phyloP scores from a whole-genome alignment of 2,329 filamentous ascomycete genomes.

The Cladosporium sp. region DNA sequence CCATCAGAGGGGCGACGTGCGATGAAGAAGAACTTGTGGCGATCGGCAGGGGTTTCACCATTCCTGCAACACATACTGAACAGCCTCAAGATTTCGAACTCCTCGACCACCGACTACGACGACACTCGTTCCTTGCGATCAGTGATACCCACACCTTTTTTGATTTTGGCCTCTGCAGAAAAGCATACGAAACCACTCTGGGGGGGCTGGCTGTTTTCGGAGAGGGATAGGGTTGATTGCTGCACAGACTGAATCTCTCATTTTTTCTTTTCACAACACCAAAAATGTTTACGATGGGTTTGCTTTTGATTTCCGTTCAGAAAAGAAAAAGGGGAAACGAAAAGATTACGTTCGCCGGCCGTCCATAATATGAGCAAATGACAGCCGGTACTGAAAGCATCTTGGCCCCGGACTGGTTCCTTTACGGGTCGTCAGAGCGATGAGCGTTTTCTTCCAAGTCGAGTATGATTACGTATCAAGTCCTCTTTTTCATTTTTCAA shows the following conservation, averaged over 20 bases:
- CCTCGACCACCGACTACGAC: constrained; percentile 7
- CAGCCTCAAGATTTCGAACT: constrained; percentile 1
- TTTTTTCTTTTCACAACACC: no score
- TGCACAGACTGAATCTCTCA: background rate
- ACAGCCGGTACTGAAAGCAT: background rate
- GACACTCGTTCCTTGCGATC: constrained; percentile 6
- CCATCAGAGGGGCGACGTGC: background rate
- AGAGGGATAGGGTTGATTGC: background rate
- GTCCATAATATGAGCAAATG: background rate
- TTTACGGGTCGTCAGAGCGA: background rate
- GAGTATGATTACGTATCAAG: no score
- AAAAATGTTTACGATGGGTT: background rate
- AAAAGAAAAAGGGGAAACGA: background rate
- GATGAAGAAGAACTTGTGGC: background rate
- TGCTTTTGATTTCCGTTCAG: background rate
- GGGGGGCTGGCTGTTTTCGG: background rate
- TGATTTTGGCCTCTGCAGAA: constrained; percentile 7
- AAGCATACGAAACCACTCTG: constrained; percentile 8
- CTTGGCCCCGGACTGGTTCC: background rate
- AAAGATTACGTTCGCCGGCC: background rate
- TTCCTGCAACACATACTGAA: constrained; percentile 10
- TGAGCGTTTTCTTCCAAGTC: background rate
- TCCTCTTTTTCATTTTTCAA: no score
- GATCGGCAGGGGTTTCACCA: background rate
- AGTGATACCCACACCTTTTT: constrained; percentile 12